Evolutionary conservation across 2,329 filamentous ascomycete species (phyloP).

Genomic region (Acrocalymma vagum): DNA sequence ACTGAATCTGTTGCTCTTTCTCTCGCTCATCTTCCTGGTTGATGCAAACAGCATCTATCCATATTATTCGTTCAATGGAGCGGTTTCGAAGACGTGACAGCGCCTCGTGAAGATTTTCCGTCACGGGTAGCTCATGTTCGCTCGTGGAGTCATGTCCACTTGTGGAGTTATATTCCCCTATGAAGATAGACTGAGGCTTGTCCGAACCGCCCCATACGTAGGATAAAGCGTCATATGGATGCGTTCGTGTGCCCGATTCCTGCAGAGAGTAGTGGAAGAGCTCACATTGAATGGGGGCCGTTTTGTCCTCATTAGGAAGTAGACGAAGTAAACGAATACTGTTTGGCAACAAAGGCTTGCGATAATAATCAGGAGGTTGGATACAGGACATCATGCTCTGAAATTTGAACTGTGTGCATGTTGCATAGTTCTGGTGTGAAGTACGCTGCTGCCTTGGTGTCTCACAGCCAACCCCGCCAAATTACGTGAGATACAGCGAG

Average conservation of each 20-base stretch:
- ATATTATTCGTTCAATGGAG: constrained; percentile 11
- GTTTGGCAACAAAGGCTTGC: constrained; percentile 5
- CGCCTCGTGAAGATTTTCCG: constrained; percentile 13
- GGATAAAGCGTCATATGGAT: constrained; percentile 17
- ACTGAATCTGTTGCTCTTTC: constrained; percentile 16
- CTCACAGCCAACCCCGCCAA: too few relatives aligned
- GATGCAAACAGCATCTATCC: constrained; percentile 18
- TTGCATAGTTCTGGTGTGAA: constrained; percentile 1
- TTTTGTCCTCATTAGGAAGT: constrained; percentile 13
- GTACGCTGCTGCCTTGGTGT: too few relatives aligned
- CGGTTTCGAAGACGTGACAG: constrained; percentile 12
- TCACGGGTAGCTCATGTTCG: constrained; percentile 8
- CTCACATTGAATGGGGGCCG: constrained; percentile 14
- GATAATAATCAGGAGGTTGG: constrained; percentile 3
- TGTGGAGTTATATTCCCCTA: constrained; percentile 5
- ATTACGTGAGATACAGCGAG: too few relatives aligned
- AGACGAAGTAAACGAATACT: constrained; percentile 22
- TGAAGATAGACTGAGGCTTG: constrained; percentile 11
- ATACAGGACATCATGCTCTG: constrained; percentile 5
- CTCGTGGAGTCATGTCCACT: too few relatives aligned
- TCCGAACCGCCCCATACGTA: constrained; percentile 13
- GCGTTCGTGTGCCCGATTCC: constrained; percentile 5
- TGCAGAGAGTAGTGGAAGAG: constrained; percentile 18
- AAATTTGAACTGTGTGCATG: constrained; percentile 8
- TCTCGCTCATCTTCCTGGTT: constrained; percentile 17